phyloP scores from a whole-genome alignment of 148 eudicot genomes.

The Amaranthus cruentus region DNA sequence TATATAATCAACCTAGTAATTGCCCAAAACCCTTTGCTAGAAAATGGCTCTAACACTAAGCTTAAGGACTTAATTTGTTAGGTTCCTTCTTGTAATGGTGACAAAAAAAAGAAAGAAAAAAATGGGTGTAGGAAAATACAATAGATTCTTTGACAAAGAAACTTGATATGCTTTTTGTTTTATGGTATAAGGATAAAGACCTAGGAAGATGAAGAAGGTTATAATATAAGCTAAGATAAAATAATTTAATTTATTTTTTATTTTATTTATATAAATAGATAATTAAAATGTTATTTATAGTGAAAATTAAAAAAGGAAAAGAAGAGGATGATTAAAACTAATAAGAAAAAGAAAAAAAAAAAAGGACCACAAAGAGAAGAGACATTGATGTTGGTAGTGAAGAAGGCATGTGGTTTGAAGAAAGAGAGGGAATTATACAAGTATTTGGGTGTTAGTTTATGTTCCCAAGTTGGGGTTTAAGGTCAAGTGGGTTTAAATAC shows the following conservation, averaged over 20 bases:
- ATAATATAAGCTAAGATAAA: conserved; percentile 5
- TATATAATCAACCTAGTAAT: neutral
- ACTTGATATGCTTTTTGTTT: too few species aligned
- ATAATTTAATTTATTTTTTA: neutral
- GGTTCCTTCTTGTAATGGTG: neutral
- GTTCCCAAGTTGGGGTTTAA: conserved; percentile 39
- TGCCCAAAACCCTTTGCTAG: too few species aligned
- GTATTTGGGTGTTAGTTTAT: conserved; percentile 17
- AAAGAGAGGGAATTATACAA: conserved; percentile 11
- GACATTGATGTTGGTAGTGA: conserved; percentile 48
- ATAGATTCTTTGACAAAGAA: neutral
- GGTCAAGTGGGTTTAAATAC: conserved; percentile 40
- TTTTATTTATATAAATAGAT: too few species aligned
- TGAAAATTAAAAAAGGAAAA: conserved; percentile 1
- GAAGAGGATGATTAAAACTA: neutral
- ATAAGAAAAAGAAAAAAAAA: neutral
- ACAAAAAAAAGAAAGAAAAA: neutral
- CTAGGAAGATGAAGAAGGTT: conserved; percentile 11
- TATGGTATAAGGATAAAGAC: too few species aligned
- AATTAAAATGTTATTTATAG: too few species aligned
- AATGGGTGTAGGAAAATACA: neutral
- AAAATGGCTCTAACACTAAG: neutral
- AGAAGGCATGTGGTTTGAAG: conserved; percentile 46
- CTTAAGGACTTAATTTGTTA: neutral
- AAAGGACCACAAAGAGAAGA: conserved; percentile 18